Conservation (phyloP, 768 basidiomycete genomes). For the Astraeus odoratus region DNA sequence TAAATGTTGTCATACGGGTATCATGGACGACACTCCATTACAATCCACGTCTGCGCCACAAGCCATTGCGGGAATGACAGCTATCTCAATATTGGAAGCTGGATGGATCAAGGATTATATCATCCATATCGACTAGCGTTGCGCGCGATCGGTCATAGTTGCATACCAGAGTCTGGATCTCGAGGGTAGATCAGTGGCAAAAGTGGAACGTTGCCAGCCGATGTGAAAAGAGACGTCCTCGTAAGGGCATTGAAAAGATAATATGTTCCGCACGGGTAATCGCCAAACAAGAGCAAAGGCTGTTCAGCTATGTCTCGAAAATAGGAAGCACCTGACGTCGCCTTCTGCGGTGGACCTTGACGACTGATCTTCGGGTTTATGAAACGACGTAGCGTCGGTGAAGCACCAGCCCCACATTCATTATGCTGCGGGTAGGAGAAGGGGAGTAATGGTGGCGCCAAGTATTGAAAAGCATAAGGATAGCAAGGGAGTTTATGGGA, state of each 20-base stretch:
- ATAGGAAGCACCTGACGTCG: background rate
- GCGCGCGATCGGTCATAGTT: conserved; percentile 20
- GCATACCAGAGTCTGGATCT: conserved; percentile 19
- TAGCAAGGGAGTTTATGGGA: conserved; percentile 1
- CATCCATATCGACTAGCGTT: conserved; percentile 5
- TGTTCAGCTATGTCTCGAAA: too few species aligned
- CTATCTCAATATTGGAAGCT: background rate
- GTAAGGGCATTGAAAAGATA: conserved; percentile 2
- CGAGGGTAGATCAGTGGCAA: conserved; percentile 21
- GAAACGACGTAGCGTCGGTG: conserved; percentile 1
- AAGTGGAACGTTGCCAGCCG: conserved; percentile 19
- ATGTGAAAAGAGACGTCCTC: conserved; percentile 17
- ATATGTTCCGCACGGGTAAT: background rate
- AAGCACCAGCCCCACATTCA: conserved; percentile 1
- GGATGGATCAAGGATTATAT: background rate
- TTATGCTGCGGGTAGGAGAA: conserved; percentile 1
- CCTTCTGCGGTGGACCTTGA: background rate
- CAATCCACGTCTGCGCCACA: background rate
- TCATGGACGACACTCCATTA: background rate
- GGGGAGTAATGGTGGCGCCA: background rate
- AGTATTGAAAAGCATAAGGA: background rate
- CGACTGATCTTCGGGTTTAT: background rate
- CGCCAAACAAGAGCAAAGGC: background rate
- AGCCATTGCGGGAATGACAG: background rate
- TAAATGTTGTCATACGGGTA: conserved; percentile 1